phyloP scores from a whole-genome alignment of 2,329 filamentous ascomycete species.

The Diaporthe humulicola region DNA sequence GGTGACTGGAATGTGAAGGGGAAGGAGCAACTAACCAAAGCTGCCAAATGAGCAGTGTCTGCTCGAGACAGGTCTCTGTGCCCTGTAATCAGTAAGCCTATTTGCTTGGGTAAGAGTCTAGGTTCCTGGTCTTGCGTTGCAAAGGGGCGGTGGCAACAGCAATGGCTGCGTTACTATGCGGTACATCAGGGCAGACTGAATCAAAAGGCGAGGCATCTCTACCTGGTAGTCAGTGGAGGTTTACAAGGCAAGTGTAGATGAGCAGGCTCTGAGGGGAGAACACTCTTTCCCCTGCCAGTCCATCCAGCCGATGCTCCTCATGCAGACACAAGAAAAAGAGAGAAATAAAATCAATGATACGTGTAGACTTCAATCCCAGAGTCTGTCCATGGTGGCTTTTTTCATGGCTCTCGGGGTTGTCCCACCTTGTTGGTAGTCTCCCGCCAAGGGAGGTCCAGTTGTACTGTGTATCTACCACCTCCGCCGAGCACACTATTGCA shows the following conservation, averaged over 20 bases:
- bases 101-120: background rate
- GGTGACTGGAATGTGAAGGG: slow-evolving; percentile 13
- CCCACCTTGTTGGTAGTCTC: background rate
- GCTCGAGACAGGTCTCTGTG: slow-evolving; percentile 27
- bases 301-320: background rate
- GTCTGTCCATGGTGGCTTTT: background rate
- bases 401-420: background rate
- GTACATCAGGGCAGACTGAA: too few species aligned
- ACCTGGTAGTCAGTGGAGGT: background rate
- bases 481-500: background rate
- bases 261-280: too few species aligned
- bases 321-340: background rate
- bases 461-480: too few species aligned
- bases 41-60: background rate
- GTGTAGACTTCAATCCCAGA: too few species aligned
- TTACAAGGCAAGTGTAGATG: too few species aligned
- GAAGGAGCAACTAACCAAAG: background rate
- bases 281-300: background rate
- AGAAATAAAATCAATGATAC: too few species aligned
- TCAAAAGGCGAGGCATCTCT: background rate
- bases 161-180: background rate
- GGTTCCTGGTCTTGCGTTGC: background rate
- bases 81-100: background rate
- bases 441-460: background rate
- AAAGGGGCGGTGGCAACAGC: background rate